A percentile compares a stretch with the other conserved stretches of the same genome.
phyloP scores from a whole-genome alignment of 2,329 filamentous ascomycete species.

The Microsporum audouinii region DNA sequence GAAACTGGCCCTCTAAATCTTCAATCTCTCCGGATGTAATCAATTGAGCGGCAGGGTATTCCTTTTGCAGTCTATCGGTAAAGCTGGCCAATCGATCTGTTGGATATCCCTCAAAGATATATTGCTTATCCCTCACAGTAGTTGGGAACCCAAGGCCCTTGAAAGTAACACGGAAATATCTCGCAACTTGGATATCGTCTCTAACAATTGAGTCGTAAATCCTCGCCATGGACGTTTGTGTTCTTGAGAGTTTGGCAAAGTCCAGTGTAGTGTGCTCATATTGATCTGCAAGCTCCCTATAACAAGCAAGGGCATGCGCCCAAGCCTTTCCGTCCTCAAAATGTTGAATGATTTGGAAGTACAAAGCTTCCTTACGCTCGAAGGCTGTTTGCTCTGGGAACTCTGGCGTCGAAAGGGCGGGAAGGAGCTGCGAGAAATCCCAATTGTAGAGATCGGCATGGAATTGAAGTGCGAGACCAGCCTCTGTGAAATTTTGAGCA shows the following conservation, averaged over 20 bases:
- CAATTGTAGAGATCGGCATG: constrained; percentile 90
- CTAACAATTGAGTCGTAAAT: constrained; percentile 83
- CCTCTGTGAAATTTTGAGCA: constrained; percentile 70
- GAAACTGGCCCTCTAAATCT: constrained; percentile 80
- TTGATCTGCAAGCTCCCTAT: constrained; percentile 81
- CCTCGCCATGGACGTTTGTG: constrained; percentile 79
- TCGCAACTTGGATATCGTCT: constrained; percentile 63
- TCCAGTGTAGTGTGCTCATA: constrained; percentile 86
- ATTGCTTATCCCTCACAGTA: constrained; percentile 76
- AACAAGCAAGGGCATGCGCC: constrained; percentile 76
- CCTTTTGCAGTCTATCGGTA: constrained; percentile 81
- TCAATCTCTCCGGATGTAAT: constrained; percentile 58
- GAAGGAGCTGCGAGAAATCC: constrained; percentile 59
- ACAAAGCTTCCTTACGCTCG: constrained; percentile 82
- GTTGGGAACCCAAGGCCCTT: constrained; percentile 78
- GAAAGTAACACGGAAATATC: constrained; percentile 87
- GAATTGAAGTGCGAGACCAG: constrained; percentile 74
- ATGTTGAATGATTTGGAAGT: constrained; percentile 88
- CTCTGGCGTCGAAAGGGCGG: constrained; percentile 58
- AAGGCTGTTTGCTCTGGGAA: constrained; percentile 78
- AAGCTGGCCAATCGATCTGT: constrained; percentile 70
- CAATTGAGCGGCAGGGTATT: constrained; percentile 77
- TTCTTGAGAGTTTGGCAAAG: constrained; percentile 79
- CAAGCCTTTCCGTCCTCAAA: constrained; percentile 93
- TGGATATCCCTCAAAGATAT: constrained; percentile 73